phyloP scores from a whole-genome alignment of 2,329 filamentous ascomycete genomes.

The Trichoderma sp. region DNA sequence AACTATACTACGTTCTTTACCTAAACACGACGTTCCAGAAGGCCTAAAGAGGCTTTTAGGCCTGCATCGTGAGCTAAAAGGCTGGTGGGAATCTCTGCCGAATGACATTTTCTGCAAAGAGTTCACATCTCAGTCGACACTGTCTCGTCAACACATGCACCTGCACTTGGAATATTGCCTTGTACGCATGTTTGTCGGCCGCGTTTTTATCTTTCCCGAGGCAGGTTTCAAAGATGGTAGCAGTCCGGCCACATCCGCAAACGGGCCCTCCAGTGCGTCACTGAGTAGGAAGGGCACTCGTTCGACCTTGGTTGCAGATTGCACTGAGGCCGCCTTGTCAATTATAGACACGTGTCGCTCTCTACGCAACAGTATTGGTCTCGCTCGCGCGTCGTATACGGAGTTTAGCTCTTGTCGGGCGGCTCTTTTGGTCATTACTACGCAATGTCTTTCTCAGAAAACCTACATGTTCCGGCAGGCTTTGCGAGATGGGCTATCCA shows the following conservation, averaged over 20 bases:
- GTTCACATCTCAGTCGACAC: constrained; percentile 42
- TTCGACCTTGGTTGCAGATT: constrained; percentile 50
- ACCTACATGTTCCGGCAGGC: constrained; percentile 47
- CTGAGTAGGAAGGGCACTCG: constrained; percentile 38
- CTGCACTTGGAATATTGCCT: constrained; percentile 56
- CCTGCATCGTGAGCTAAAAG: constrained; percentile 29
- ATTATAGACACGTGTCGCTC: constrained; percentile 53
- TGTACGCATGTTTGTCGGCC: constrained; percentile 55
- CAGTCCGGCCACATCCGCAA: constrained; percentile 33
- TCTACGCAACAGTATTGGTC: constrained; percentile 52
- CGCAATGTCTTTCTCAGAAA: constrained; percentile 42
- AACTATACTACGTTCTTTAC: constrained; percentile 6
- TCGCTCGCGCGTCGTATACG: constrained; percentile 57
- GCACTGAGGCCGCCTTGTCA: constrained; percentile 54
- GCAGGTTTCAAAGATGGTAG: constrained; percentile 34
- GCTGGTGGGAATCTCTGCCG: constrained; percentile 45
- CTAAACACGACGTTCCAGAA: constrained; percentile 14
- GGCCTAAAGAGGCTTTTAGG: constrained; percentile 17
- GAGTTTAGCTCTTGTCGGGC: constrained; percentile 59
- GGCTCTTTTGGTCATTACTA: constrained; percentile 51
- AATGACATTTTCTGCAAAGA: constrained; percentile 40
- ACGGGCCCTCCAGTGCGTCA: constrained; percentile 35
- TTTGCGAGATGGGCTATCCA: constrained; percentile 50
- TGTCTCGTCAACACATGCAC: constrained; percentile 53
- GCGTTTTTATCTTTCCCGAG: constrained; percentile 52